Evolutionary conservation across 441 rosid genomes (phyloP).

Genomic region (Viola pubescens): DNA sequence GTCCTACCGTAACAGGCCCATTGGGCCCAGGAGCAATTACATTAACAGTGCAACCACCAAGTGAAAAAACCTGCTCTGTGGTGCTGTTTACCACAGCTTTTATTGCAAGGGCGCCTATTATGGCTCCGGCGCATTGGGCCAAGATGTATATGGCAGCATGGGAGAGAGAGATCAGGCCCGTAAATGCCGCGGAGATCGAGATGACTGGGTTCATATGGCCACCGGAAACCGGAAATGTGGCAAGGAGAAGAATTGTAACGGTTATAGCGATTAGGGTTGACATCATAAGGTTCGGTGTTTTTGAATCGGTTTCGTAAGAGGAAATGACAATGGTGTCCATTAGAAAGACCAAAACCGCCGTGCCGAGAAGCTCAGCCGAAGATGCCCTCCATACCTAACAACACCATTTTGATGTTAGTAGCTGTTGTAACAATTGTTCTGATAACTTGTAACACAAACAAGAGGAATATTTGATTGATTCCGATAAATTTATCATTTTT

Average conservation of each 20-base stretch:
- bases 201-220: conserved; percentile 46
- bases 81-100: conserved; percentile 25
- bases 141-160: conserved; percentile 31
- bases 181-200: conserved; percentile 28
- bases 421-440: not conserved
- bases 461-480: no score
- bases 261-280: conserved; percentile 30
- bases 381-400: conserved; percentile 49
- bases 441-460: not conserved
- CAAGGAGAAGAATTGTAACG: conserved; percentile 32
- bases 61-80: conserved; percentile 33
- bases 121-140: conserved; percentile 41
- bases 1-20: conserved; percentile 31
- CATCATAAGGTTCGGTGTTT: conserved; percentile 38
- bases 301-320: conserved; percentile 29
- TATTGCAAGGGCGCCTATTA: conserved; percentile 35
- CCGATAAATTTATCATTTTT: no score
- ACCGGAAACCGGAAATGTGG: conserved; percentile 42
- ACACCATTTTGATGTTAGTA: not conserved
- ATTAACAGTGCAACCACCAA: conserved; percentile 40
- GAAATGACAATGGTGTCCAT: conserved; percentile 48
- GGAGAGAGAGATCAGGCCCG: conserved; percentile 33
- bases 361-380: conserved; percentile 40
- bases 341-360: conserved; percentile 34
- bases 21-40: conserved; percentile 30